Base-by-base conservation (phyloP, 371 early-diverging fungal species). In the Mucor plumbeus region DNA sequence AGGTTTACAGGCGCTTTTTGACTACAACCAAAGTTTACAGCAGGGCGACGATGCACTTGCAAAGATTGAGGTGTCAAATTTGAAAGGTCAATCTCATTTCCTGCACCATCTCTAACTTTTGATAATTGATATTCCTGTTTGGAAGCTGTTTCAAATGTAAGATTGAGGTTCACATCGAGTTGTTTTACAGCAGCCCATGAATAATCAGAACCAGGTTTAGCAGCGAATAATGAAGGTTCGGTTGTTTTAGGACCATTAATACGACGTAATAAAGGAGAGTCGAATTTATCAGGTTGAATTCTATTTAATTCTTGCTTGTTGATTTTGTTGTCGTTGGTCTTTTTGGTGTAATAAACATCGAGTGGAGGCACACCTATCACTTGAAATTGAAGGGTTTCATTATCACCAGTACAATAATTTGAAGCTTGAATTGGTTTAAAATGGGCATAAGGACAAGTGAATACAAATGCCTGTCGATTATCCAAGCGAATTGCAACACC, bases 281-380 rank as follows among this genome's bases (percentile, higher is more conserved):
- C 63, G n/a, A 73, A 74, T 10, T 61, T 47, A n/a, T 75, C 72
- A 21, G 80, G 82, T 64, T 81, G 82, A 38, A 84, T 80, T 26
- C 76, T 75, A 38, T 80, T 75, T 43, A 83, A 63, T 43, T 76
- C 71, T 15, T 70, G 69, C 6, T 55, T 17, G 8, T 33, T 33
- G 4, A 64, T 57, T 2, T 34, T 19, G 8, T 33, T 35, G 9
- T 41, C 60, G 0, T 54, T 53, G 11, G 47, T 40, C 17, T 53
- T 71, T 35, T 70, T 72, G 15, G 63, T 72, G 56, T 83, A 83
- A 17, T 80, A 75, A 1, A 80, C 70, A 15, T 65, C 65, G 5
- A 83, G 70, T 5, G 83, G 83, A 17, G 83, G 79, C 0, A 83
- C 79, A 73, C 83, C 83, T 0, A 66, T 59, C 1, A 83, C 72